Percentiles rank a stretch among this genome's conserved stretches.
Evolutionary conservation across 169 alveolate genomes (phyloP).

Genomic region (Eimeria sp.): DNA sequence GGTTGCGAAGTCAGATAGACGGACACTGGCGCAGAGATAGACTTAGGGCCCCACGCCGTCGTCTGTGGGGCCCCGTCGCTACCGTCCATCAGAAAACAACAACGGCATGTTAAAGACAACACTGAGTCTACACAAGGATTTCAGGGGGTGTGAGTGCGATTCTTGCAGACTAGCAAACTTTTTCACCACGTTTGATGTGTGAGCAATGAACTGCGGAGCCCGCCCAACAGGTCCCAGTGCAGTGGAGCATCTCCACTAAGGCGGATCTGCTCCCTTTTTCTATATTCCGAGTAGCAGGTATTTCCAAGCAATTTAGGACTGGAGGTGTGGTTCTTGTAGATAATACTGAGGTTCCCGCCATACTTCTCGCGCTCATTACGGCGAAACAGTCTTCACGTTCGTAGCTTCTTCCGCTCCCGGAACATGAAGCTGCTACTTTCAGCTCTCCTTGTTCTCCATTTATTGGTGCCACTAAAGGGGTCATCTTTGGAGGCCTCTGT

Average conservation of each 20-base stretch:
- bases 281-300: not conserved
- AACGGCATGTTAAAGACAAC: not conserved
- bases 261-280: not conserved
- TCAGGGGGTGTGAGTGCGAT: not conserved
- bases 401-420: not conserved
- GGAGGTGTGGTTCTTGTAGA: not conserved
- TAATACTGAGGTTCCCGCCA: not conserved
- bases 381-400: not conserved
- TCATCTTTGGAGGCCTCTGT: not conserved
- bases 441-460: not conserved
- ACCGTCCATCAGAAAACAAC: not conserved
- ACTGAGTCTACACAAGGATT: not conserved
- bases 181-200: not conserved
- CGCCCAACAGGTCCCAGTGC: constrained; percentile 46
- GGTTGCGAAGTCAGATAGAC: not conserved
- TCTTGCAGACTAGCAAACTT: not conserved
- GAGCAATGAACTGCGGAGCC: not conserved
- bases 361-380: not conserved
- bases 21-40: constrained; percentile 12
- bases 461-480: not conserved
- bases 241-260: not conserved
- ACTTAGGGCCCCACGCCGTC: constrained; percentile 22
- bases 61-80: constrained; percentile 37
- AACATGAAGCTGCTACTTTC: constrained; percentile 35
- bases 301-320: not conserved